Evolutionary conservation across 192 early-diverging fungal genomes (phyloP), one percentile per base, ranked within the genome.

Genomic region (Coemansia sp.): DNA sequence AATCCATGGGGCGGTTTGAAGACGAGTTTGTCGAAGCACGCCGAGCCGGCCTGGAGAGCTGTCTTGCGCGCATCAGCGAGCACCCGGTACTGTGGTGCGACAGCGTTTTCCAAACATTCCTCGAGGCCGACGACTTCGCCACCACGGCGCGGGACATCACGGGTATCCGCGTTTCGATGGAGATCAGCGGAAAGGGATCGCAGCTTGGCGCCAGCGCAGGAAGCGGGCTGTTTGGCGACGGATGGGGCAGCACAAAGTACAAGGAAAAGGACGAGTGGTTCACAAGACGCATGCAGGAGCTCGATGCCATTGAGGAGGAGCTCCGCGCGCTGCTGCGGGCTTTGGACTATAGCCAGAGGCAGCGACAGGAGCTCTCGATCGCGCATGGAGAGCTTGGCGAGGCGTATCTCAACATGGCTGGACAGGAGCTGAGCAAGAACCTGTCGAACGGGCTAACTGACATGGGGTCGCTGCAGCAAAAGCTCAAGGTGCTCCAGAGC

Each of bases 1-100:
- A 95, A 79, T 88, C 89, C 5, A 65, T 95, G 54, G 93, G 92
- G 14, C 89, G 96, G 22, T 98, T 98, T 63, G 90, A 94, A 69
- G 92, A 96, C 72, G 94, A 95, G 61, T 98, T 98, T 87, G 88
- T 98, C 13, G 94, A 98, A 74, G 86, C 85, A 41, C 85, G 96
- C 13, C 85, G 94, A 3, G 83, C 86, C 35, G 93, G 89, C 0
- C 82, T 98, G 20, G 93, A 96, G 74, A 85, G 87, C 61, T 94
- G 92, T 81, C 68, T 96, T 33, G 70, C 74, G n/a, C 91, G 91
- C 61, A 90, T 95, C 41, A 87, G 84, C 17, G 74, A 83, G 13
- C 96, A 98, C 66, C 90, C 89, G 8, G 86, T 89, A 64, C 80
- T 98, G 20, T 90, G 92, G 76, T 83, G 85, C 11, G 91, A 95